Conservation (phyloP, 2,329 filamentous ascomycete genomes). For the Trichophyton schoenleinii region DNA sequence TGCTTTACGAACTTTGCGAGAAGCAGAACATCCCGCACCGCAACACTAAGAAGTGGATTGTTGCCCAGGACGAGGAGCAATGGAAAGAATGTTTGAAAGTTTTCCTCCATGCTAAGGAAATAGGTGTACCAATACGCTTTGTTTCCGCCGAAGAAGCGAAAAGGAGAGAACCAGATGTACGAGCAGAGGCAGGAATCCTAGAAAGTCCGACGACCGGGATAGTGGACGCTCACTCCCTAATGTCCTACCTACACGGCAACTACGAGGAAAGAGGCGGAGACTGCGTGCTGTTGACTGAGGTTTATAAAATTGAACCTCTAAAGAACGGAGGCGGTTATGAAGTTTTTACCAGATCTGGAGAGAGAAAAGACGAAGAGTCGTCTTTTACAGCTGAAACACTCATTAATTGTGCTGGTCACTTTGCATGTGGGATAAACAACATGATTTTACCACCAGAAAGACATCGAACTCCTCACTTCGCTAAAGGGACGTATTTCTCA, state of each 20-base stretch:
- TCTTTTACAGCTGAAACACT: constrained; percentile 62
- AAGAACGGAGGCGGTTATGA: constrained; percentile 57
- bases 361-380: constrained; percentile 28
- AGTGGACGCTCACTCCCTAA: constrained; percentile 72
- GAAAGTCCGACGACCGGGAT: constrained; percentile 82
- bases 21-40: constrained; percentile 54
- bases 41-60: constrained; percentile 84
- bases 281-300: constrained; percentile 55
- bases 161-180: constrained; percentile 60
- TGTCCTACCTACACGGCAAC: constrained; percentile 64
- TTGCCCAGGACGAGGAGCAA: constrained; percentile 68
- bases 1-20: constrained; percentile 68
- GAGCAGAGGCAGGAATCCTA: constrained; percentile 59
- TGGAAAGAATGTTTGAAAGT: constrained; percentile 44
- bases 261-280: constrained; percentile 69
- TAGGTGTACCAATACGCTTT: constrained; percentile 61
- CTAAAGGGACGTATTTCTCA: constrained; percentile 92
- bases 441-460: constrained; percentile 50
- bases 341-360: constrained; percentile 41
- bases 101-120: constrained; percentile 40
- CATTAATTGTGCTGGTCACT: constrained; percentile 76
- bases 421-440: constrained; percentile 65
- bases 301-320: constrained; percentile 47
- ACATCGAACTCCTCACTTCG: constrained; percentile 57
- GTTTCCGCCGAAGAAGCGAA: constrained; percentile 50